phyloP scores from a whole-genome alignment of 2,329 filamentous ascomycete genomes.

The Aspergillus luchuensis region DNA sequence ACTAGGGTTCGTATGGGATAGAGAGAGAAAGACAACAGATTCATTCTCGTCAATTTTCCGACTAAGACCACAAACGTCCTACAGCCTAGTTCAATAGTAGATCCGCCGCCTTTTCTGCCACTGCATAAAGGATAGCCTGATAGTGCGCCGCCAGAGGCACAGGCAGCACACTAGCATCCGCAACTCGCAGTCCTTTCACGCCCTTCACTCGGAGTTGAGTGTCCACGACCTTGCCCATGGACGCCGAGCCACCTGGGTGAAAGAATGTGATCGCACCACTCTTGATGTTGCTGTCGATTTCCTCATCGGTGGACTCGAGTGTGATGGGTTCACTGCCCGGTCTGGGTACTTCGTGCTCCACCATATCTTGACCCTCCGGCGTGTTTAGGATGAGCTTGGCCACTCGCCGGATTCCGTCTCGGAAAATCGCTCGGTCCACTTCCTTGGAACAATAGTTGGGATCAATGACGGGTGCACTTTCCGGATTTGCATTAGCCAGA shows the following conservation, averaged over 20 bases:
- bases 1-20: too few relatives aligned
- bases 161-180: slow-evolving; percentile 31
- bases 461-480: slow-evolving; percentile 28
- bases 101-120: not conserved
- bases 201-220: slow-evolving; percentile 10
- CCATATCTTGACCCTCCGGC: slow-evolving; percentile 13
- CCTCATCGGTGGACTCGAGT: slow-evolving; percentile 6
- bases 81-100: too few relatives aligned
- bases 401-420: slow-evolving; percentile 21
- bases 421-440: slow-evolving; percentile 23
- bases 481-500: slow-evolving; percentile 19
- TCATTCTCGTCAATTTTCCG: too few relatives aligned
- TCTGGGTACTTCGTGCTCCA: slow-evolving; percentile 23
- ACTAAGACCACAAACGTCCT: too few relatives aligned
- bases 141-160: slow-evolving; percentile 21
- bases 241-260: slow-evolving; percentile 21
- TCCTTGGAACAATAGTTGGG: slow-evolving; percentile 35
- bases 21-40: too few relatives aligned
- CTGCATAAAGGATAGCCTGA: slow-evolving; percentile 24
- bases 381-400: slow-evolving; percentile 14
- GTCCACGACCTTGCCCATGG: slow-evolving; percentile 18
- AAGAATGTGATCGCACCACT: slow-evolving; percentile 13
- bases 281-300: not conserved
- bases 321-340: not conserved
- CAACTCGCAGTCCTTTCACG: slow-evolving; percentile 25